Evolutionary conservation across 805 yeast species (phyloP).

Genomic region (Hanseniaspora jakobsenii): DNA sequence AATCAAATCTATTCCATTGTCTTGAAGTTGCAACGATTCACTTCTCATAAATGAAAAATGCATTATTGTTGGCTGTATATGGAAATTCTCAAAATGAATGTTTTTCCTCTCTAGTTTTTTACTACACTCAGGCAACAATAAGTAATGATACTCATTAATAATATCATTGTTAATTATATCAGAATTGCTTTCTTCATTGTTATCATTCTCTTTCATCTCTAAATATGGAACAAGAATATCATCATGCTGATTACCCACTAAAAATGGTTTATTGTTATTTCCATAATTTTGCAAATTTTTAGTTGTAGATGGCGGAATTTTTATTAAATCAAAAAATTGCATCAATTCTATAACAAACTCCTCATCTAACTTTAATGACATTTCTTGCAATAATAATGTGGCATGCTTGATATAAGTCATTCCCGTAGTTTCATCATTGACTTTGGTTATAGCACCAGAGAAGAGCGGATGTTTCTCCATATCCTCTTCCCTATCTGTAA

Average conservation of each 20-base stretch:
- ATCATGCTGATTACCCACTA: slow-evolving; percentile 44
- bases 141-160: slow-evolving; percentile 12
- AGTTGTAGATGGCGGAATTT: background rate
- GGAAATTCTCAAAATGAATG: slow-evolving; percentile 82
- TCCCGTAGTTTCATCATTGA: slow-evolving; percentile 84
- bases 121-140: slow-evolving; percentile 46
- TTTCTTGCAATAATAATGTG: slow-evolving; percentile 75
- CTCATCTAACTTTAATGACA: slow-evolving; percentile 87
- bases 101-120: slow-evolving; percentile 42
- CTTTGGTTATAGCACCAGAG: slow-evolving; percentile 70
- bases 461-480: slow-evolving; percentile 82
- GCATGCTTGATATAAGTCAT: slow-evolving; percentile 84
- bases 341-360: slow-evolving; percentile 73
- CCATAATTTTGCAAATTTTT: no score
- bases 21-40: slow-evolving; percentile 31
- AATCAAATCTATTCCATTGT: slow-evolving; percentile 9
- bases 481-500: slow-evolving; percentile 74
- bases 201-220: slow-evolving; percentile 17
- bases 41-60: slow-evolving; percentile 86
- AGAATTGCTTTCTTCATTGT: background rate
- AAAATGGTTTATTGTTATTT: no score
- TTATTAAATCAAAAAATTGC: slow-evolving; percentile 49
- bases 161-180: background rate
- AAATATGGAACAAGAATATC: slow-evolving; percentile 24
- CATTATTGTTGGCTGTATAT: slow-evolving; percentile 80